A percentile compares a stretch with the other conserved stretches of the same genome.
phyloP scores from a whole-genome alignment of 495 filamentous ascomycete genomes.

The Parmelia sp. region DNA sequence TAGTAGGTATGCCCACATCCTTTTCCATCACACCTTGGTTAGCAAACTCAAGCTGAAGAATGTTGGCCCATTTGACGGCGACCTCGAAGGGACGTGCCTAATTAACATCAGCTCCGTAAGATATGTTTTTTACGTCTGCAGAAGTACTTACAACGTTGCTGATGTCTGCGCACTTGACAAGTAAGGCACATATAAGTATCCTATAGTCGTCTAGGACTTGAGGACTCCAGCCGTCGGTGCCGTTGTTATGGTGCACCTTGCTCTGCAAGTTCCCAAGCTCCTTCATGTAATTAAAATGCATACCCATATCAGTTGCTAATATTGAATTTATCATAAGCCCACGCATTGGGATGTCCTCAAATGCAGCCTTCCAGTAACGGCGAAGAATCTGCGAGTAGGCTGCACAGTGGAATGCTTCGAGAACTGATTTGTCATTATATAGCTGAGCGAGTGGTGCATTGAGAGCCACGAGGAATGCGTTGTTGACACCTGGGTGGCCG shows the following conservation, averaged over 20 bases:
- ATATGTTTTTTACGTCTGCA: not conserved
- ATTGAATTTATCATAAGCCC: constrained; percentile 93
- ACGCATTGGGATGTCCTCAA: constrained; percentile 66
- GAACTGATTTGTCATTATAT: constrained; percentile 94
- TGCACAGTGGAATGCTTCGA: constrained; percentile 96
- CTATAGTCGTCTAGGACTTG: constrained; percentile 65
- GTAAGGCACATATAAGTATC: constrained; percentile 71
- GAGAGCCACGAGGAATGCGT: constrained; percentile 85
- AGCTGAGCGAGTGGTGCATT: constrained; percentile 95
- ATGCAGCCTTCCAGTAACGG: constrained; percentile 81
- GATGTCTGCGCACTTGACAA: constrained; percentile 98
- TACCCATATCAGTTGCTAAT: constrained; percentile 91
- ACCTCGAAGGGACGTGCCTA: constrained; percentile 77
- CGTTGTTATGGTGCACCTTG: constrained; percentile 58
- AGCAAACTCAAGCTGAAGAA: constrained; percentile 88
- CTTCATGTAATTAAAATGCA: constrained; percentile 94
- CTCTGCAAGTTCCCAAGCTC: constrained; percentile 69
- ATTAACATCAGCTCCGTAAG: constrained; percentile 29
- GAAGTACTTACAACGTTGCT: constrained; percentile 77
- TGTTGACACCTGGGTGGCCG: constrained; percentile 96
- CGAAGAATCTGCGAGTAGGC: constrained; percentile 95
- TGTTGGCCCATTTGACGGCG: constrained; percentile 80
- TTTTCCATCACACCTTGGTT: constrained; percentile 88
- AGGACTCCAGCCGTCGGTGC: constrained; percentile 62
- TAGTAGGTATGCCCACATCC: constrained; percentile 77